These are phyloP conservation scores for Mycena filopes DNA, from an alignment of 768 basidiomycete genomes.

Conservation along the genomic window DNA sequence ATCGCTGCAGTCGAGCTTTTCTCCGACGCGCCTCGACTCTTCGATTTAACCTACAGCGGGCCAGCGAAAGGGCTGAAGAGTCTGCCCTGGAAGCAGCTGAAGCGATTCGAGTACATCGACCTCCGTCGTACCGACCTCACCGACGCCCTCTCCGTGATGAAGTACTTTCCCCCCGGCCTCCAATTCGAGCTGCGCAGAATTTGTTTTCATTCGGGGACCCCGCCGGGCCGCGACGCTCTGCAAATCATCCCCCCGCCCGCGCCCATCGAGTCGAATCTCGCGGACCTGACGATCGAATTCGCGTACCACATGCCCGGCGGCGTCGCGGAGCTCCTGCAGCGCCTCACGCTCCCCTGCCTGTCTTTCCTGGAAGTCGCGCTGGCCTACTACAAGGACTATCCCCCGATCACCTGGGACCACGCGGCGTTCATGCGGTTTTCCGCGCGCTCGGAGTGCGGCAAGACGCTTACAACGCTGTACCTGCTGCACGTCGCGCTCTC, in stretches of 20 bases:
- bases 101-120: constrained; percentile 24
- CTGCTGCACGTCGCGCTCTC: constrained; percentile 11
- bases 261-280: constrained; percentile 6
- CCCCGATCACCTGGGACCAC: constrained; percentile 21
- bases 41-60: constrained; percentile 17
- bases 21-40: constrained; percentile 15
- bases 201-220: not conserved
- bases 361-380: constrained; percentile 6
- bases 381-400: not conserved
- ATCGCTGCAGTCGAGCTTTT: constrained; percentile 15
- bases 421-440: constrained; percentile 9
- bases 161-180: constrained; percentile 14
- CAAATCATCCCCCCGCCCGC: no score
- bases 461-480: constrained; percentile 19
- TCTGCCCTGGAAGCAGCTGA: constrained; percentile 20
- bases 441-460: constrained; percentile 5
- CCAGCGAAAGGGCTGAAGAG: constrained; percentile 12
- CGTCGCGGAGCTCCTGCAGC: not conserved
- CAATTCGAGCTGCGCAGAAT: constrained; percentile 24
- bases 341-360: constrained; percentile 10
- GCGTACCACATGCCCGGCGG: not conserved
- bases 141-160: constrained; percentile 8
- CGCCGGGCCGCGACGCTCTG: no score
- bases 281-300: constrained; percentile 4
- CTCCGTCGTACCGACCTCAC: constrained; percentile 10